Conservation (phyloP, 768 basidiomycete genomes). For the Tylopilus vinaceipallidus region DNA sequence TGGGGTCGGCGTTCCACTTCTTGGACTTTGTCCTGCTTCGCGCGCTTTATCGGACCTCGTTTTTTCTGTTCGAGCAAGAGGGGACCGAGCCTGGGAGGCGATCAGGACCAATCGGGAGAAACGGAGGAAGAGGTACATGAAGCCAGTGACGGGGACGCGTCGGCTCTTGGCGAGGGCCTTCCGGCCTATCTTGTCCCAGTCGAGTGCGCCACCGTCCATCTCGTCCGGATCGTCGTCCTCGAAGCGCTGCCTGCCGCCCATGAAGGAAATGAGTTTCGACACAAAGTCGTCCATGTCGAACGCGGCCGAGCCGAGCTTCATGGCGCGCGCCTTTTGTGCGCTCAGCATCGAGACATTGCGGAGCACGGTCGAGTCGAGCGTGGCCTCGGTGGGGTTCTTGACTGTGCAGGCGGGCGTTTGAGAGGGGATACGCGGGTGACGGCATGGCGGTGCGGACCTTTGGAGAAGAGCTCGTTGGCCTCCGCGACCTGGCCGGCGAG, state of each 20-base stretch:
- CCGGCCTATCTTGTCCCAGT: constrained; percentile 87
- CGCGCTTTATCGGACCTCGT: constrained; percentile 54
- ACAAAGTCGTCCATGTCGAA: constrained; percentile 95
- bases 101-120: constrained; percentile 13
- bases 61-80: constrained; percentile 85
- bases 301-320: constrained; percentile 83
- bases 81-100: constrained; percentile 78
- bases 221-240: constrained; percentile 47
- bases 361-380: constrained; percentile 83
- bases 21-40: constrained; percentile 69
- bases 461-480: constrained; percentile 62
- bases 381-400: constrained; percentile 82
- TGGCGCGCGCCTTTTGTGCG: constrained; percentile 84
- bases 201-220: constrained; percentile 51
- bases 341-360: constrained; percentile 74
- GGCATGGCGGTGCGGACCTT: constrained; percentile 41
- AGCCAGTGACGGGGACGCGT: constrained; percentile 77
- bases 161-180: constrained; percentile 78
- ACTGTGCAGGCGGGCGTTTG: constrained; percentile 40
- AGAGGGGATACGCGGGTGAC: constrained; percentile 1
- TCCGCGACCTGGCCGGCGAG: constrained; percentile 53
- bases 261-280: constrained; percentile 64
- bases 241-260: constrained; percentile 66
- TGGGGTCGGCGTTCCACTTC: constrained; percentile 70
- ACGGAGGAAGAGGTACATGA: constrained; percentile 59